Evolutionary conservation across 768 basidiomycete species (phyloP), one percentile per base, ranked within the genome.

Genomic region (Agrocybe chaxingu): DNA sequence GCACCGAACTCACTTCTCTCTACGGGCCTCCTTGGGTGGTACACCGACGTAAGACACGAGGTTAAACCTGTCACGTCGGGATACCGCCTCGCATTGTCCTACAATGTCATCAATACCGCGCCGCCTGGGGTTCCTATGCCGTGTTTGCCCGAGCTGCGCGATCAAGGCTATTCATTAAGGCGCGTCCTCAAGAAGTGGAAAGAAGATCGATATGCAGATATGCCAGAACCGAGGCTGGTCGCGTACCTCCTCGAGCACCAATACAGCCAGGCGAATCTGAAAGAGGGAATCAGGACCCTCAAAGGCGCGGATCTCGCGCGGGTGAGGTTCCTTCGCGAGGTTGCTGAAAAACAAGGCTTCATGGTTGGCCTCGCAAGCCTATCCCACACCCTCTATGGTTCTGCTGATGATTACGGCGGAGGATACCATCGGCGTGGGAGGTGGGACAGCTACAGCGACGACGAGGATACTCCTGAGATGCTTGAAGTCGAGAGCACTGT

Each of bases 1-100:
- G 58, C 70, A 2, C 10, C n/a, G n/a, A 51, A 55, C 8, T 73
- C 73, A n/a, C 46, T 62, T 1, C 44, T 62, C 5, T 57, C 59
- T 3, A 77, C 73, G 0, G 60, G 71, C 1, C 59, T 75, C 10
- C 61, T 79, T 4, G 68, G 78, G 1, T 82, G 79, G 77, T 78
- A 80, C 56, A 78, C 76, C 29, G 79, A 79, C 49, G 78, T 79
- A 42, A n/a, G 61, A 42, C 77, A 78, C 58, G 76, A 77, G 63
- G 70, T 80, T 51, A 75, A 75, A n/a, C n/a, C 73, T 5, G 63
- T 80, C 41, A 75, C 71, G 0, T 69, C 70, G 10, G n/a, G 80
- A 3, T 78, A n/a, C 50, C 73, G 75, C 1, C 69, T 81, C 0
- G 78, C 77, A 0, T 68, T 81, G 3, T 73, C 77, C 0, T 80